Conservation (phyloP, 192 early-diverging fungal species). For the Borealophlyctis nickersoniae region DNA sequence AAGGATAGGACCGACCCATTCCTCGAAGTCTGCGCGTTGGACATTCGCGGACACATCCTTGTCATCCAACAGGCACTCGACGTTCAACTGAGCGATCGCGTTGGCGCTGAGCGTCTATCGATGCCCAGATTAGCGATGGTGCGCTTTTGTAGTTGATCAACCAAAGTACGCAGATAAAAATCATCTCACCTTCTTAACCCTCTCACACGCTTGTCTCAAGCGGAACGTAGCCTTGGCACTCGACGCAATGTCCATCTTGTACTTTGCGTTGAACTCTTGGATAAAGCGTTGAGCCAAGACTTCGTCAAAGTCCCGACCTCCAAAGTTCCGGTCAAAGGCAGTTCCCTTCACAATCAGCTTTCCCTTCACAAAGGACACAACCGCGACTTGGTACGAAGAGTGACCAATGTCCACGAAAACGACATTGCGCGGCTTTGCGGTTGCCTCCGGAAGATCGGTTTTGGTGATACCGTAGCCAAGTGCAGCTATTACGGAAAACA, state of each 20-base stretch:
- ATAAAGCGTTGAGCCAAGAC: constrained; percentile 83
- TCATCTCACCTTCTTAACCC: constrained; percentile 82
- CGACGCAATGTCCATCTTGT: constrained; percentile 86
- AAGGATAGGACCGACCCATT: constrained; percentile 71
- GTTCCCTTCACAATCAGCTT: constrained; percentile 88
- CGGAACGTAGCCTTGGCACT: constrained; percentile 90
- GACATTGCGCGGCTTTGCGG: constrained; percentile 82
- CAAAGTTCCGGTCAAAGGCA: constrained; percentile 90
- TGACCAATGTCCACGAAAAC: constrained; percentile 94
- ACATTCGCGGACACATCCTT: constrained; percentile 85
- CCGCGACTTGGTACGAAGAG: constrained; percentile 78
- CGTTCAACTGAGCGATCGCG: constrained; percentile 82
- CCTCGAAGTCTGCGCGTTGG: constrained; percentile 80
- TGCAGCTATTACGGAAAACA: constrained; percentile 52
- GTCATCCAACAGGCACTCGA: constrained; percentile 96
- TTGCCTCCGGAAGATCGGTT: constrained; percentile 80
- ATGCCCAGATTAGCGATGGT: not conserved
- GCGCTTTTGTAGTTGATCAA: not conserved
- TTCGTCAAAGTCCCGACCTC: constrained; percentile 94
- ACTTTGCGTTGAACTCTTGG: constrained; percentile 88
- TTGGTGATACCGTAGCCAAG: constrained; percentile 99
- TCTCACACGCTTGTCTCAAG: constrained; percentile 83
- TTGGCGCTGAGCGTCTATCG: constrained; percentile 78
- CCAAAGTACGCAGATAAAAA: not conserved
- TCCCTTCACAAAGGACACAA: constrained; percentile 93